Evolutionary conservation across 148 eudicot species (phyloP), one percentile per base, ranked within the genome.

Genomic region (Rhododendron simsii): DNA sequence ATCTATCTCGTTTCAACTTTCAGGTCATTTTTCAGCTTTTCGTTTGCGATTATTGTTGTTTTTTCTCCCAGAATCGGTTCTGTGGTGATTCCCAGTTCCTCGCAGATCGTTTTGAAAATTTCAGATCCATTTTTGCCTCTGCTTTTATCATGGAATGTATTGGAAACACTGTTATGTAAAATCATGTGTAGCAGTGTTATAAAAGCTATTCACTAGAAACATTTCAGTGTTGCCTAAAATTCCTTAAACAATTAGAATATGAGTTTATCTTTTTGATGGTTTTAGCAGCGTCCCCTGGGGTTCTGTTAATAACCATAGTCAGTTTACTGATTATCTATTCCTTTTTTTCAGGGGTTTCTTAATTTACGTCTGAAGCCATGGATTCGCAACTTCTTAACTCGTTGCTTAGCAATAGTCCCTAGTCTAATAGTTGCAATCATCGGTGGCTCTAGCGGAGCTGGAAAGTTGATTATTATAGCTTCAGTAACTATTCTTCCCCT

Each of bases 381-480:
- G 99, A 20, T 95, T 45, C 87, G 99, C 63, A 98, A 98, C 91
- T 91, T 94, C 87, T 78, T 98, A 79, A 98, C 99, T 82, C 94
- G 99, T 88, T 91, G 92, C 91, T 90, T 98, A 91, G 99, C 99
- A 59, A 98, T 98, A 57, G 87, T 95, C 86, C 99, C 99, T 65
- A 98, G 99, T 93, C 93, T 98, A 65, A 86, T 93, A 86, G 98
- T 98, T 80, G 96, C 98, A 83, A 87, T 98, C 57, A 90, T 95
- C 57, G 96, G 98, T 86, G 99, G 99, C 78, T 93, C 99, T 57
- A 84, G 92, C 8, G 99, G 98, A 77, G 99, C 99, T 87, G 99
- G 99, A 86, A 88, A 89, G 88, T 90, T 98, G 90, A 98, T 98
- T 86, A 95, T 98, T 81, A 91, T 94, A 89, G 96, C 99, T 75